Evolutionary conservation across 352 stramenopile genomes (phyloP).

Genomic region (Pythium biforme): DNA sequence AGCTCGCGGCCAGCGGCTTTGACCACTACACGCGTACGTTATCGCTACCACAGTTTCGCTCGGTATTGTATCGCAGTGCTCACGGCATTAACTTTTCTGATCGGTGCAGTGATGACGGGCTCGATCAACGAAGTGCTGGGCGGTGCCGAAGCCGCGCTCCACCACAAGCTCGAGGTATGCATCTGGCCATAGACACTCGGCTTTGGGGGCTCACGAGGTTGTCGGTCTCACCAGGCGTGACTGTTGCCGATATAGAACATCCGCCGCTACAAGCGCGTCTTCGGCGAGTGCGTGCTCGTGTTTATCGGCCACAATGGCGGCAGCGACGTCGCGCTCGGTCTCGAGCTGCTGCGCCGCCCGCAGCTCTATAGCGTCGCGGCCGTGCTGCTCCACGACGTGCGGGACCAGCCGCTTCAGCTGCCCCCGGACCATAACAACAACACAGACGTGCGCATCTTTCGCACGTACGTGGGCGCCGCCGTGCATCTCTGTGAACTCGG

Average conservation of each 20-base stretch:
- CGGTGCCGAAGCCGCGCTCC: constrained; percentile 4
- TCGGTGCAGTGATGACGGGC: constrained; percentile 20
- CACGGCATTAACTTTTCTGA: no score
- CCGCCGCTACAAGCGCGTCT: constrained; percentile 57
- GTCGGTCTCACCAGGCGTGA: no score
- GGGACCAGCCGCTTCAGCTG: constrained; percentile 43
- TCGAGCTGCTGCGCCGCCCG: constrained; percentile 53
- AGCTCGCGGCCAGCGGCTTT: constrained; percentile 18
- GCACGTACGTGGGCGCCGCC: constrained; percentile 73
- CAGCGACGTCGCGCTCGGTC: constrained; percentile 65
- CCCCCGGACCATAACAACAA: constrained; percentile 38
- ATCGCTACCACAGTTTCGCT: no score
- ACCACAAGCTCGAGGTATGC: constrained; percentile 64
- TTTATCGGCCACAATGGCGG: constrained; percentile 77
- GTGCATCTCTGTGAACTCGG: constrained; percentile 51
- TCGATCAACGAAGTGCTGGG: constrained; percentile 19
- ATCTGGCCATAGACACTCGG: no score
- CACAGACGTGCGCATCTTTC: constrained; percentile 59
- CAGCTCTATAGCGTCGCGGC: constrained; percentile 46
- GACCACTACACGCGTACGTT: constrained; percentile 22
- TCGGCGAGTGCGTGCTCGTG: constrained; percentile 64
- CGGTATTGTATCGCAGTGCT: no score
- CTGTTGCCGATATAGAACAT: no score
- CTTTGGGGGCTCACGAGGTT: no score
- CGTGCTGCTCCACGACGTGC: constrained; percentile 77